Evolutionary conservation across 495 filamentous ascomycete genomes (phyloP), one percentile per base, ranked within the genome.

Genomic region (Talaromyces stipitatus): DNA sequence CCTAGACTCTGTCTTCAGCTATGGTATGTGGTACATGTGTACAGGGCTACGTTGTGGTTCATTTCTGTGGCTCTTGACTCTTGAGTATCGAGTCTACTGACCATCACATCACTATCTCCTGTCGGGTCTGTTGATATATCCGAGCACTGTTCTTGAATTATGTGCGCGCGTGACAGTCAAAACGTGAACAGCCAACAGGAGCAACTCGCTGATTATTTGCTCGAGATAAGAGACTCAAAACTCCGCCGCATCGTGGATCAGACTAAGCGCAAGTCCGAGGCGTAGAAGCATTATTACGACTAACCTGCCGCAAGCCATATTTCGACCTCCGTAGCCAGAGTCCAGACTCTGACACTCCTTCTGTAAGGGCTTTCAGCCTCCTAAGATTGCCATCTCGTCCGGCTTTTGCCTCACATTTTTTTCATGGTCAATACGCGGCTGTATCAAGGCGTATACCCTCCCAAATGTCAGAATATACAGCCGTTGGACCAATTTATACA

Each of bases 211-310:
- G 23, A 27, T 51, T 29, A 48, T n/a, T 48, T 51, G 24, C 27
- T 51, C 48, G 48, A 51, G 48, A 51, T 51, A 51, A 51, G 48
- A 51, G 48, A 30, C 43, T 20, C 20, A 18, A 33, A 7, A 33
- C n/a, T 45, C n/a, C n/a, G n/a, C n/a, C 22, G 43, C 22, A 10
- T 47, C 18, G 22, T 47, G 43, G 43, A 22, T 12, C 20, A 26
- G 10, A n/a, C 43, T 12, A 26, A 12, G 11, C 22, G 43, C 43
- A 47, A 11, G 43, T 1, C 12, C 36, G 36, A 41, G 18, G 41
- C 41, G 18, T 23, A 23, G 41, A n/a, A n/a, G n/a, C n/a, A n/a
- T n/a, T n/a, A n/a, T n/a, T n/a, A n/a, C n/a, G n/a, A 26, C 9
- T 20, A 1, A 47, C 10, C 18, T 47, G 18, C 22, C 3, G 18